phyloP scores from a whole-genome alignment of 2,329 filamentous ascomycete species.

The Calonectria montana region DNA sequence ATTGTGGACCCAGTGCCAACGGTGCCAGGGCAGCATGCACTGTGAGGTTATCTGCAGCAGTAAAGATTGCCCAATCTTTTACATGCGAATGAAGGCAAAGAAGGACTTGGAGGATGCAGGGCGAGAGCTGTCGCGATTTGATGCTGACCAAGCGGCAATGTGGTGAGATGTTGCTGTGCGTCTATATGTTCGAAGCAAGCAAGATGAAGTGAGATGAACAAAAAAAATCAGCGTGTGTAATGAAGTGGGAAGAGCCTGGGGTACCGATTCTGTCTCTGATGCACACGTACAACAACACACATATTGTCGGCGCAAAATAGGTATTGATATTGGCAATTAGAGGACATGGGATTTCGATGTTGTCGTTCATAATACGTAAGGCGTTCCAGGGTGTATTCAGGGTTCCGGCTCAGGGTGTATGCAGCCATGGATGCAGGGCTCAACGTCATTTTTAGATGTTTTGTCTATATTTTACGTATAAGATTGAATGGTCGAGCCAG shows the following conservation, averaged over 20 bases:
- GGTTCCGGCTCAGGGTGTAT: constrained; percentile 18
- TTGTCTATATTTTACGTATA: constrained; percentile 26
- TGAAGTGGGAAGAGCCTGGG: constrained; percentile 23
- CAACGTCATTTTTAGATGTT: constrained; percentile 35
- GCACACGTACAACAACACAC: neutral
- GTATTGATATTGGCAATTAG: constrained; percentile 22
- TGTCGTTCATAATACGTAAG: constrained; percentile 41
- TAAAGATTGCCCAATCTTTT: constrained; percentile 98
- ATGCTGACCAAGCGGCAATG: constrained; percentile 80
- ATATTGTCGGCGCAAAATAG: constrained; percentile 27
- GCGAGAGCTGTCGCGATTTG: constrained; percentile 90
- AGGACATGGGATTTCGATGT: constrained; percentile 27
- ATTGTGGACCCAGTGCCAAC: constrained; percentile 97
- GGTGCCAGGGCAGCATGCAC: constrained; percentile 97
- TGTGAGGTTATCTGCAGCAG: constrained; percentile 98
- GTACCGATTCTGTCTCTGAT: neutral
- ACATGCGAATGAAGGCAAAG: constrained; percentile 99
- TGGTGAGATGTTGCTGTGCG: constrained; percentile 52
- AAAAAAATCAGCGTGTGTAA: constrained; percentile 22
- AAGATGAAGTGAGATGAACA: constrained; percentile 21
- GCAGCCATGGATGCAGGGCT: constrained; percentile 18
- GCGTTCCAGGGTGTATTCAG: constrained; percentile 34
- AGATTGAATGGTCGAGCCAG: constrained; percentile 23
- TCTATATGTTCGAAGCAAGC: neutral
- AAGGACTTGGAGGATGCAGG: constrained; percentile 97